These are phyloP conservation scores for Solanum aculeatissimum DNA, from an alignment of 305 asterid genomes.

Conservation along the genomic window DNA sequence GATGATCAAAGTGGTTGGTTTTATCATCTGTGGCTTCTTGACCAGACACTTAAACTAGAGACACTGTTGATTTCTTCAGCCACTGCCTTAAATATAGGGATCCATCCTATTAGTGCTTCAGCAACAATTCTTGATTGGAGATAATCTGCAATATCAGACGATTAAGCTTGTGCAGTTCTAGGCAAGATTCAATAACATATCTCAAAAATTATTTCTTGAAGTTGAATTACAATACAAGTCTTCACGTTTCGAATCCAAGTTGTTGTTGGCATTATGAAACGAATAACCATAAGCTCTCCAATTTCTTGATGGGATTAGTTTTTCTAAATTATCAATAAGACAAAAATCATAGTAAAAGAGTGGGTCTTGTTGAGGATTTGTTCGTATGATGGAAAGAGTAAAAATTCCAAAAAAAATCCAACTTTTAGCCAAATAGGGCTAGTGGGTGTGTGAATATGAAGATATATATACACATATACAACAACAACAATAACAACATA, in stretches of 20 bases:
- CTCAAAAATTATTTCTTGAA: not conserved
- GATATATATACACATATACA: too few species aligned
- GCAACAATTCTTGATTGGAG: conserved; percentile 37
- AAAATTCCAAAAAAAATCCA: not conserved
- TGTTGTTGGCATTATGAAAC: not conserved
- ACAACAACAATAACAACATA: too few species aligned
- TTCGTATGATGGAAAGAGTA: not conserved
- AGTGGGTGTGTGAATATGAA: not conserved
- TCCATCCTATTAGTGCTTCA: conserved; percentile 10
- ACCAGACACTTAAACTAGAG: conserved; percentile 43
- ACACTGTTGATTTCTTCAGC: conserved; percentile 62
- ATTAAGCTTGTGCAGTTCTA: not conserved
- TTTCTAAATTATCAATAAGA: not conserved
- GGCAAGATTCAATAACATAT: not conserved
- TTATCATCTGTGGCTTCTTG: conserved; percentile 16
- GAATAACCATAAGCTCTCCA: not conserved
- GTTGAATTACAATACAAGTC: not conserved
- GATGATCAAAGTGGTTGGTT: conserved; percentile 99
- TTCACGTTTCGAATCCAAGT: not conserved
- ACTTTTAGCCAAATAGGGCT: not conserved
- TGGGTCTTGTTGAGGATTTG: not conserved
- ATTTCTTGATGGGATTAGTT: not conserved
- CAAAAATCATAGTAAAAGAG: not conserved
- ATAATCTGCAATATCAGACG: conserved; percentile 37
- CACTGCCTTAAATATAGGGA: conserved; percentile 6